A percentile compares a stretch with the other conserved stretches of the same genome.
Conservation (phyloP, 164 flowering plant species). For the Annona cherimola region DNA sequence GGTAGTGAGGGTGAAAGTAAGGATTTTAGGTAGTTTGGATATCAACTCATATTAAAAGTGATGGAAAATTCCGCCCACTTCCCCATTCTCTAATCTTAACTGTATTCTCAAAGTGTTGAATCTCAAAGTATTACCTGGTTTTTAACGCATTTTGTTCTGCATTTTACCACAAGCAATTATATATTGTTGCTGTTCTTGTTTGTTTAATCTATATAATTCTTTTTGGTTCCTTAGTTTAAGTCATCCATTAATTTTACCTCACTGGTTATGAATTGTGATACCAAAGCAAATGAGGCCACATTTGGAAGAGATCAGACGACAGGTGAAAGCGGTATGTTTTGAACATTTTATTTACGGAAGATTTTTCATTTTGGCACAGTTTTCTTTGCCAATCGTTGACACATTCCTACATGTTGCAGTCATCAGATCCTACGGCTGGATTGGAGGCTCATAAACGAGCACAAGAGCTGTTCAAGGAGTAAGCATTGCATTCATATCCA, state of each 20-base stretch:
- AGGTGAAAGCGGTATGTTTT: slow-evolving; percentile 46
- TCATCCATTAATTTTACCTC: not conserved
- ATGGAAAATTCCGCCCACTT: not conserved
- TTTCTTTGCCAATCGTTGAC: not conserved
- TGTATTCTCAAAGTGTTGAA: not conserved
- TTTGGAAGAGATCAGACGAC: slow-evolving; percentile 55
- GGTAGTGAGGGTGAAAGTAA: too few relatives aligned
- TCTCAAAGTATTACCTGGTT: not conserved
- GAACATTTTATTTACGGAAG: not conserved
- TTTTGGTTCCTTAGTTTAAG: not conserved
- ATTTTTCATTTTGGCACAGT: not conserved
- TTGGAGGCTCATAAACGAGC: slow-evolving; percentile 50
- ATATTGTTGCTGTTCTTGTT: not conserved
- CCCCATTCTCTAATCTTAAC: not conserved
- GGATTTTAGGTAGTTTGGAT: too few relatives aligned
- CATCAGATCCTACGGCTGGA: slow-evolving; percentile 46
- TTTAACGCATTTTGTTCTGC: not conserved
- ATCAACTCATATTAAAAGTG: too few relatives aligned
- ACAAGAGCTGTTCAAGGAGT: slow-evolving; percentile 65
- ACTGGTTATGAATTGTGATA: slow-evolving; percentile 5
- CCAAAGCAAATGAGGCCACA: slow-evolving; percentile 73
- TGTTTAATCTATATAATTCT: not conserved
- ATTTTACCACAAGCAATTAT: too few relatives aligned
- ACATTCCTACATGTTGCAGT: slow-evolving; percentile 31
- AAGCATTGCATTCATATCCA: slow-evolving; percentile 22